Base-by-base conservation (phyloP, 805 yeast species). In the Lipomyces sp. region DNA sequence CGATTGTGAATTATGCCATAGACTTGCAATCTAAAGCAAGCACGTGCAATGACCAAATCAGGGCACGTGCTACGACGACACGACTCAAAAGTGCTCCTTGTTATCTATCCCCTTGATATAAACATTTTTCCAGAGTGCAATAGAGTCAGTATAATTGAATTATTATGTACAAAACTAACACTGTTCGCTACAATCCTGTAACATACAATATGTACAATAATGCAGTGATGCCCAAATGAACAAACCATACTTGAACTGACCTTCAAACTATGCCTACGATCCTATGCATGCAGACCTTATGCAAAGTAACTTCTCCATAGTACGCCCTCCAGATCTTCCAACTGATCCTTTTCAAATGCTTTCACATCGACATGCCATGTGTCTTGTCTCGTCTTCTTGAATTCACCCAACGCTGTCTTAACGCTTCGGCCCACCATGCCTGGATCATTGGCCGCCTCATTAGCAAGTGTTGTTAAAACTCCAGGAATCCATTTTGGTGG, bases 321-420 rank as follows among this genome's bases (percentile, higher is more conserved):
- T 3, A 94, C 97, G 53, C 99, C 99, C 76, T 94, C 99, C 56
- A 94, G 79, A 75, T 92, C 97, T 74, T 92, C 95, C 60, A 92
- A 80, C 77, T 94, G 96, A 3, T 88, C 90, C 59, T 83, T 85
- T 7, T 87, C 86, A 76, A 94, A 95, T 13, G 84, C 86, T 71
- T 82, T 82, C 67, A 89, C 84, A 75, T 94, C 99, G 66, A 92
- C 85, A 73, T 90, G 96, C 99, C 99, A 94, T 0, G 98, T 92
- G 73, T 94, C 99, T 65, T 93, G 96, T 71, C 98, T 85, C 4
- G 91, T 86, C 80, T 92, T 92, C 76, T 93, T 94, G 80, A 95
- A 95, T 69, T 86, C 88, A 69, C 96, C 88, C 60, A 94, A 81
- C 1, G 86, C 84, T 39, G 87, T 87, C 77, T 94, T 94, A 5